Evolutionary conservation across 805 yeast species (phyloP).

Genomic region (Spathaspora sp.): DNA sequence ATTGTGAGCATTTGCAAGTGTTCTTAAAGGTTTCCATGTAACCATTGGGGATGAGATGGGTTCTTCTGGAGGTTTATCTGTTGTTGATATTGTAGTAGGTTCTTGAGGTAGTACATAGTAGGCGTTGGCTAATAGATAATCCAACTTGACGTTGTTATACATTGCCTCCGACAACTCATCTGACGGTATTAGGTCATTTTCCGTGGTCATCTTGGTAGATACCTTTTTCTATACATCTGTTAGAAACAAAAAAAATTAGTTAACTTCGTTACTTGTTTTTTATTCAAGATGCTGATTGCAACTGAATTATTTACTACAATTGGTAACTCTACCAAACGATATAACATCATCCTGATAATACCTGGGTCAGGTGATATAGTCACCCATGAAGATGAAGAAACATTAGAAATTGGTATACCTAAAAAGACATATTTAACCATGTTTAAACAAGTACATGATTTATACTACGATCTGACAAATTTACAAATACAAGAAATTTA

Average conservation of each 20-base stretch:
- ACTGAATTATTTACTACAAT: background rate
- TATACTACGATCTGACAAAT: constrained; percentile 17
- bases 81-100: background rate
- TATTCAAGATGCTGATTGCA: background rate
- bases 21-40: constrained; percentile 64
- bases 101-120: background rate
- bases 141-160: constrained; percentile 26
- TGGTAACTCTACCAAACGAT: background rate
- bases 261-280: background rate
- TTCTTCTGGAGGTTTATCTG: constrained; percentile 2
- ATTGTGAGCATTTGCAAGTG: constrained; percentile 76
- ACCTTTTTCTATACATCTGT: background rate
- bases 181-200: constrained; percentile 15
- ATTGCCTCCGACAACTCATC: constrained; percentile 30
- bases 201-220: constrained; percentile 1
- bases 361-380: background rate
- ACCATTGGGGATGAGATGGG: background rate
- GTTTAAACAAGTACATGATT: constrained; percentile 29
- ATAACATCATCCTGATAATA: constrained; percentile 6
- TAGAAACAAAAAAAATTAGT: background rate
- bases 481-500: constrained; percentile 11
- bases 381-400: constrained; percentile 6
- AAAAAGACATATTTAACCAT: constrained; percentile 25
- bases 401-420: constrained; percentile 29
- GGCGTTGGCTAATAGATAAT: constrained; percentile 13